Base-by-base conservation (phyloP, 257 asterid genomes). In the Solanum pinnatisectum region DNA sequence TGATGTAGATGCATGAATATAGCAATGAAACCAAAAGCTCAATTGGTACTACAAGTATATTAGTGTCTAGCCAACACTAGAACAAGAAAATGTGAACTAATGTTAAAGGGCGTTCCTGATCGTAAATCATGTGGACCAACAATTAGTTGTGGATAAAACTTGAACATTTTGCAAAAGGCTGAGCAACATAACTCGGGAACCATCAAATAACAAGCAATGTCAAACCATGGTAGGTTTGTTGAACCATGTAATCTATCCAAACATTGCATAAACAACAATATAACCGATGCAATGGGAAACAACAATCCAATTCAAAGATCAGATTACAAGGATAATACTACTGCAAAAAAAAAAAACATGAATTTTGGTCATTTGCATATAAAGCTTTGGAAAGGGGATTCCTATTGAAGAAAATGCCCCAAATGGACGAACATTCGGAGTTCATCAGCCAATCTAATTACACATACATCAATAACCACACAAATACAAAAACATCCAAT, bases 391-490 rank as follows among this genome's bases (percentile, higher is more conserved):
- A 86, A 44, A 46, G 20, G 84, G 78, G 83, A 85, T 89, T 68
- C 30, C 84, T 18, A 36, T 36, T 13, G 20, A 39, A 76, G 30
- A 81, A 87, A 79, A 27, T 82, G 88, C 42, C 81, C 8, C 13
- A 4, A 77, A 40, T 6, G 4, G n/a, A 22, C 14, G 1, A 63
- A 84, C 56, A 59, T 10, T 72, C 12, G 68, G 36, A 33, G 14
- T 68, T 73, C 23, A 86, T 78, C 74, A 35, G 18, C 89, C 60
- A 27, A 84, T 68, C 89, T 86, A 70, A 67, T 30, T 46, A 63
- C 63, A 90, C 71, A 81, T 30, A 84, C 60, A 88, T 88, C 88
- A 86, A 12, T 85, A 74, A 52, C 87, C 44, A 52, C 46, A 14
- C 35, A 82, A 27, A 70, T 78, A 73, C 52, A 59, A 14, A 59